A percentile compares a stretch with the other conserved stretches of the same genome.
Conservation (phyloP, 139 green algal species). For the Pleodorina starrii region DNA sequence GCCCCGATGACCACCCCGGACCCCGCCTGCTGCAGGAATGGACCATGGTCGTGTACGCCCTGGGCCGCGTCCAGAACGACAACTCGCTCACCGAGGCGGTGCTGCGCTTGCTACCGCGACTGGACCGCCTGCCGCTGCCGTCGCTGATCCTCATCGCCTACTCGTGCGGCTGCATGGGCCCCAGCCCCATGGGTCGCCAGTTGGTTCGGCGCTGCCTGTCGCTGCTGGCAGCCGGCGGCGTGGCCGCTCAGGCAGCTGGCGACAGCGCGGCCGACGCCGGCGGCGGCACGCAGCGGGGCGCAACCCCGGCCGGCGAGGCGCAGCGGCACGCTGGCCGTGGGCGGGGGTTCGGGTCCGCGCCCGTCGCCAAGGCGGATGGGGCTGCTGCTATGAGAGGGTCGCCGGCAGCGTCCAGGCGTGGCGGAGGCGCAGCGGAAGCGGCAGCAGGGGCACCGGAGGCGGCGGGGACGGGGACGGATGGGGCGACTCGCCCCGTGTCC, state of each 20-base stretch:
- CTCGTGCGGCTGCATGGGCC: slow-evolving; percentile 38
- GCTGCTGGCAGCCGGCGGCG: neutral
- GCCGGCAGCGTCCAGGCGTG: too few species aligned
- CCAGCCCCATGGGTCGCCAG: neutral
- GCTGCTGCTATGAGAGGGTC: too few species aligned
- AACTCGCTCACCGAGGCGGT: neutral
- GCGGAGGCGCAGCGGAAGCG: neutral
- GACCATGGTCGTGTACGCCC: slow-evolving; percentile 49
- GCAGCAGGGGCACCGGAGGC: neutral
- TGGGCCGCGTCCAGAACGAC: slow-evolving; percentile 33
- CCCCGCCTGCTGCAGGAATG: slow-evolving; percentile 52
- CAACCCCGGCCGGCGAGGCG: neutral
- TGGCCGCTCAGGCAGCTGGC: neutral
- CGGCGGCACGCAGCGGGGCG: neutral
- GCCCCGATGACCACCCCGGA: neutral
- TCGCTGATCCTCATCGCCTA: slow-evolving; percentile 33
- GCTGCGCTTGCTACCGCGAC: slow-evolving; percentile 20
- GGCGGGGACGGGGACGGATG: neutral
- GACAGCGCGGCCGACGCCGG: neutral
- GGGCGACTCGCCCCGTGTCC: neutral
- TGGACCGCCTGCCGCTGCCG: slow-evolving; percentile 31
- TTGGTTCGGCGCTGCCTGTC: neutral
- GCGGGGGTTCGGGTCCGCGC: neutral
- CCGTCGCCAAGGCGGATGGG: too few species aligned
- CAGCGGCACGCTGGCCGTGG: too few species aligned